A percentile compares a stretch with the other conserved stretches of the same genome.
These are phyloP conservation scores for Chalara sp. DNA, from an alignment of 2,329 filamentous ascomycete genomes.

Conservation along the genomic window DNA sequence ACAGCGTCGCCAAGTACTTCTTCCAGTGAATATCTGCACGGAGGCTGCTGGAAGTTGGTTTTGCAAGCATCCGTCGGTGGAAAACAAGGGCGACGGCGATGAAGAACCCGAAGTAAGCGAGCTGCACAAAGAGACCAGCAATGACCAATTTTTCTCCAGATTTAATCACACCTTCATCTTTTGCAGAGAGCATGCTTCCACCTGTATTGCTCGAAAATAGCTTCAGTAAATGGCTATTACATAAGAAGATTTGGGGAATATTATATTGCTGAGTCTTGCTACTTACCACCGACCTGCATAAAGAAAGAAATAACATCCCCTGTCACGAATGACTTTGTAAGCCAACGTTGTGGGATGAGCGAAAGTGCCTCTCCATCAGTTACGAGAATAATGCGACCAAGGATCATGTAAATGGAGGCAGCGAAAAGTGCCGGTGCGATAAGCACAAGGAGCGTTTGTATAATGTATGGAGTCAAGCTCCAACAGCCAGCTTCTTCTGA, in stretches of 20 bases:
- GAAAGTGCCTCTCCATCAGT: slow-evolving; percentile 32
- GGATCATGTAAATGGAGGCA: slow-evolving; percentile 14
- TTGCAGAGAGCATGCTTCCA: slow-evolving; percentile 20
- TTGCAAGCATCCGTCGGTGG: slow-evolving; percentile 29
- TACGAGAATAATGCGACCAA: slow-evolving; percentile 29
- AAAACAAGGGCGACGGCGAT: slow-evolving; percentile 37
- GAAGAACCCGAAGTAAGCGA: slow-evolving; percentile 44
- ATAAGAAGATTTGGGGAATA: background rate
- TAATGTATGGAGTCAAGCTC: slow-evolving; percentile 22
- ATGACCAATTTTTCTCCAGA: slow-evolving; percentile 37
- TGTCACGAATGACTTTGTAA: slow-evolving; percentile 40
- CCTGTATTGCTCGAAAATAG: slow-evolving; percentile 12
- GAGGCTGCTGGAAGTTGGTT: slow-evolving; percentile 15
- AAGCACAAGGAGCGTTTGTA: slow-evolving; percentile 30
- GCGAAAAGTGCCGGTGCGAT: slow-evolving; percentile 31
- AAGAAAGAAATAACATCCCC: slow-evolving; percentile 40
- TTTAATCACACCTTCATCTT: slow-evolving; percentile 11
- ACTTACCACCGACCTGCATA: slow-evolving; percentile 27
- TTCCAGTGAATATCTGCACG: slow-evolving; percentile 17
- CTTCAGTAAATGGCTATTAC: background rate
- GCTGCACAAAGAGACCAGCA: slow-evolving; percentile 40
- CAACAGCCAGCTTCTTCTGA: slow-evolving; percentile 12
- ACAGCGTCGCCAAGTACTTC: slow-evolving; percentile 34
- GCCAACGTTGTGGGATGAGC: slow-evolving; percentile 32
- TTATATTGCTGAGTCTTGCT: background rate